Evolutionary conservation across 1,139 yeast genomes (phyloP), one percentile per base, ranked within the genome.

Genomic region (Suhomyces panamericanus): DNA sequence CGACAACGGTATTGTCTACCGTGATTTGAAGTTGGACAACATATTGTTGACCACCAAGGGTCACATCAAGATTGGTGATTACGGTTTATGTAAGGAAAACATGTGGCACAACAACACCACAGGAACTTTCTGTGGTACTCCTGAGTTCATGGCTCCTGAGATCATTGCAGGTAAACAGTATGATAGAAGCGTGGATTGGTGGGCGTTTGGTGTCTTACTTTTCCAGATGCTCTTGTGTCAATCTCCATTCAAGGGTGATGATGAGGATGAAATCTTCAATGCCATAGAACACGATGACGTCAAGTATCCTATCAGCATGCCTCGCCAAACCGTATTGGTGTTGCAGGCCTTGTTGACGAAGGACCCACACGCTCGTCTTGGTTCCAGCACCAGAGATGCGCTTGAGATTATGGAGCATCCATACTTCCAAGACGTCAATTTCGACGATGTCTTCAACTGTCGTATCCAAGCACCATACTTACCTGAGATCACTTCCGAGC

Each of bases 121-220:
- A 0, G 87, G 93, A 10, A 93, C 99, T 0, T 93, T 93, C 69
- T 95, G 99, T 72, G 99, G 99, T 58, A 93, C 99, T 1, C 99
- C 99, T 0, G 99, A 93, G 64, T 89, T 93, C 58, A 93, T 93
- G 96, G 99, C 99, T 1, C 99, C 99, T 0, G 99, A 93, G 67
- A 91, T 93, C 56, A 77, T 95, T 59, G 83, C 88, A 47, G 98
- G 95, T 45, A 96, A 90, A 64, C 86, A 85, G 49, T 93, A 93
- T 60, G 95, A 90, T 41, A 81, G 96, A 57, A 87, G 95, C 38
- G 99, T 93, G 43, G 99, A 93, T 67, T 95, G 99, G 99, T 93
- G 99, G 99, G 98, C 99, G 0, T 89, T 91, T 73, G 99, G 99
- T 43, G 98, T 95, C 30, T 75, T 93, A 53, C 73, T 95, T 51